A percentile compares a stretch with the other conserved stretches of the same genome.
These are phyloP conservation scores for Mikania micrantha DNA, from an alignment of 129 eudicot genomes.

Conservation along the genomic window DNA sequence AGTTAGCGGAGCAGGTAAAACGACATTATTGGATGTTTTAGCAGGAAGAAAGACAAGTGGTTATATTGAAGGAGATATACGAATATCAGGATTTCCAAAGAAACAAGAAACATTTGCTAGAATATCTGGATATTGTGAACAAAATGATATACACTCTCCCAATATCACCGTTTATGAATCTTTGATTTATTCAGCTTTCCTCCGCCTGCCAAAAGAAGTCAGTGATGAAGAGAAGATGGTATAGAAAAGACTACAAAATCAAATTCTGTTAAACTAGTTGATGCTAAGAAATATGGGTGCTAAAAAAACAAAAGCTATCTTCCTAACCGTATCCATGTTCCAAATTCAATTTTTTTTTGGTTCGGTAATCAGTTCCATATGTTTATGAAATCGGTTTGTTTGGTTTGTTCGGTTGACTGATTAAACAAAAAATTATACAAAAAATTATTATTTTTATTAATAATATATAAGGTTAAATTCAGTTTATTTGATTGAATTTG, in stretches of 20 bases:
- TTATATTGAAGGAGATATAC: slow-evolving; percentile 78
- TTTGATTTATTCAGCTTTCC: slow-evolving; percentile 75
- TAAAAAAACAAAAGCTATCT: too few relatives aligned
- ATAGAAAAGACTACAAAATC: background rate
- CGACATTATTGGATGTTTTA: slow-evolving; percentile 87
- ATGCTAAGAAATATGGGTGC: background rate
- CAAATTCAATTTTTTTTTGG: too few relatives aligned
- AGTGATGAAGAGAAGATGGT: slow-evolving; percentile 80
- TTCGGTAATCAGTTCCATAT: too few relatives aligned
- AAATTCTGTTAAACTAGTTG: background rate
- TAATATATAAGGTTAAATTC: too few relatives aligned
- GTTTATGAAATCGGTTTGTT: too few relatives aligned
- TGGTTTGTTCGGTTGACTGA: too few relatives aligned
- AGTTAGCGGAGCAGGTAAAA: slow-evolving; percentile 97
- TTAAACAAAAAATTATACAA: too few relatives aligned
- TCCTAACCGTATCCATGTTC: too few relatives aligned
- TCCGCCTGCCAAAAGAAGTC: slow-evolving; percentile 83
- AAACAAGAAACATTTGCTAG: slow-evolving; percentile 94
- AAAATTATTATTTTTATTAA: too few relatives aligned
- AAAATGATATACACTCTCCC: slow-evolving; percentile 91
- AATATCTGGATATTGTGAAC: slow-evolving; percentile 93
- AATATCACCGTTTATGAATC: slow-evolving; percentile 76
- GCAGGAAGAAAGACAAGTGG: slow-evolving; percentile 95
- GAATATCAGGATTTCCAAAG: slow-evolving; percentile 82
- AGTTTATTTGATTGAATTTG: too few relatives aligned